Conservation (phyloP, 2,329 filamentous ascomycete species). For the Endocalyx cinctus region DNA sequence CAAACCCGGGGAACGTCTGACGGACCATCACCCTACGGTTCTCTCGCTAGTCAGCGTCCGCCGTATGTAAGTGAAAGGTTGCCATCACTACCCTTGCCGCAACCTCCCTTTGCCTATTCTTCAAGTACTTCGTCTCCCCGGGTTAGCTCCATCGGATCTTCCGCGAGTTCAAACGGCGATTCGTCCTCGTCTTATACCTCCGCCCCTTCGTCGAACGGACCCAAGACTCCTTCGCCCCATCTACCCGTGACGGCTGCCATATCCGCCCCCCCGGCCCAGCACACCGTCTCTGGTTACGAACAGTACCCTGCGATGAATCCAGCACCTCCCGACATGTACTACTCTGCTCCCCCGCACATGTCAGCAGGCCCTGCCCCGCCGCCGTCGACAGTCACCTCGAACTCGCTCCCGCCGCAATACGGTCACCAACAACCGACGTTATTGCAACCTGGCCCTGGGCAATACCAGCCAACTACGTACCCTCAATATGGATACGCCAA, state of each 20-base stretch:
- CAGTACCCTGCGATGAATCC: slow-evolving; percentile 71
- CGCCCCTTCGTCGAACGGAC: slow-evolving; percentile 54
- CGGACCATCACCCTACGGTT: slow-evolving; percentile 62
- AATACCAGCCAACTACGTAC: slow-evolving; percentile 63
- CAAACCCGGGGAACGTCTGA: slow-evolving; percentile 74
- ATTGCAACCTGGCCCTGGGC: slow-evolving; percentile 65
- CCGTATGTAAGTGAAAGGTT: slow-evolving; percentile 70
- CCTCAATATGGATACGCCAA: slow-evolving; percentile 74
- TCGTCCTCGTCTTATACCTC: slow-evolving; percentile 53
- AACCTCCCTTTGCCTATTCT: slow-evolving; percentile 64
- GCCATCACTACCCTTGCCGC: slow-evolving; percentile 65
- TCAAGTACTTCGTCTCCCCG: slow-evolving; percentile 72
- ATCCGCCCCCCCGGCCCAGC: slow-evolving; percentile 35
- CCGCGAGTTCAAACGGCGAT: slow-evolving; percentile 45
- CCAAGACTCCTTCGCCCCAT: slow-evolving; percentile 74
- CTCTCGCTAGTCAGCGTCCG: slow-evolving; percentile 59
- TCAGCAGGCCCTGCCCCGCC: slow-evolving; percentile 70
- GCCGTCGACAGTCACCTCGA: slow-evolving; percentile 72
- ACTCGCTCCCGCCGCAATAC: slow-evolving; percentile 68
- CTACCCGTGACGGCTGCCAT: slow-evolving; percentile 47
- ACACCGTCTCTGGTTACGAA: slow-evolving; percentile 35
- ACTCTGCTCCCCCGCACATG: slow-evolving; percentile 70
- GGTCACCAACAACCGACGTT: slow-evolving; percentile 72
- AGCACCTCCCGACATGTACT: slow-evolving; percentile 78
- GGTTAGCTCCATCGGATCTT: slow-evolving; percentile 67